Evolutionary conservation across 768 basidiomycete genomes (phyloP), one percentile per base, ranked within the genome.

Genomic region (Tricholoma flavovirens): DNA sequence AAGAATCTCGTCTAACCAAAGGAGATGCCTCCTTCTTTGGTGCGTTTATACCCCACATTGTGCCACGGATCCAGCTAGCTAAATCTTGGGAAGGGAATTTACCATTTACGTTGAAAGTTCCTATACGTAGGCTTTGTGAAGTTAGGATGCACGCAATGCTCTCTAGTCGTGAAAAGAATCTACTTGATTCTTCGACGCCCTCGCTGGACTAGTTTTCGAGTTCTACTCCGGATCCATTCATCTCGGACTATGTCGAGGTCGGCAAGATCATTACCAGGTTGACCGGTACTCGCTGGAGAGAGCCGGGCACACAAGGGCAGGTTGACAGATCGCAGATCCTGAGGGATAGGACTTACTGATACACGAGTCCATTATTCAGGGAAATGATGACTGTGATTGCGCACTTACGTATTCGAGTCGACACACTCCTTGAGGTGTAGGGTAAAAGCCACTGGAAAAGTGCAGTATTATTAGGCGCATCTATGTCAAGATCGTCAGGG

Each of bases 41-140:
- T 7, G 51, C 46, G 22, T 51, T 46, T 10, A 54, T 56, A 29
- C 32, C 40, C 15, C 59, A 22, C 11, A 33, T 9, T 42, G 53
- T 61, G 45, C 72, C 67, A 42, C 79, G 72, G 29, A 90, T 63
- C 88, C 90, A 92, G 2, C 78, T 67, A 4, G 81, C 80, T 8
- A 93, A 70, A 64, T 90, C 87, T 59, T 88, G 85, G 2, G 85
- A 83, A 0, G 91, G 88, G 35, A 80, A 60, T 63, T 83, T 84
- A 1, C 88, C 90, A 61, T 91, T 90, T 46, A 93, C 90, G 61
- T 93, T 93, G 74, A 93, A 93, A 0, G 88, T 89, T 19, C 90
- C 89, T 15, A 87, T 57, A 5, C 88, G 84, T 49, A 92, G 64
- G 14, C 52, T 53, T 5, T 9, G n/a, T 9, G 17, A 49, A 7